Evolutionary conservation across 2,329 filamentous ascomycete genomes (phyloP).

Genomic region (Pseudofabraea citricarpa): DNA sequence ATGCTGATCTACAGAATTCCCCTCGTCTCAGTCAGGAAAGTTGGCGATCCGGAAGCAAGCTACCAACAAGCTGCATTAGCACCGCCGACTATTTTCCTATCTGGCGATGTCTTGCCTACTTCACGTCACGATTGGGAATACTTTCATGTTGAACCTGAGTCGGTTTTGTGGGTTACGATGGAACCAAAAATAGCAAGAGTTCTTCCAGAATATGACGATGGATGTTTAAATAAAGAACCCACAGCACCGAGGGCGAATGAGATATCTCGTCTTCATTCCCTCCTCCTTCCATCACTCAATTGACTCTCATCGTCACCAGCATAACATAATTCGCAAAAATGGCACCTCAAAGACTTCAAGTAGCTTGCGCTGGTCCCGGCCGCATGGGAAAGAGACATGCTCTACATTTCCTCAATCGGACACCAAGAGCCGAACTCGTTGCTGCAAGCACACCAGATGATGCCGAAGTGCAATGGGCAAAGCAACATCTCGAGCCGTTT

Average conservation of each 20-base stretch:
- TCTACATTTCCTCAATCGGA: slow-evolving; percentile 37
- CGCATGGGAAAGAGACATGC: slow-evolving; percentile 47
- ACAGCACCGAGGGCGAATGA: too few species aligned
- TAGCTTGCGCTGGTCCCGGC: slow-evolving; percentile 43
- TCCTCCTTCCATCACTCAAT: background rate
- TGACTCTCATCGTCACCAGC: background rate
- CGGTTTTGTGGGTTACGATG: too few species aligned
- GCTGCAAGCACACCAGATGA: slow-evolving; percentile 41
- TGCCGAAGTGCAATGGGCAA: slow-evolving; percentile 37
- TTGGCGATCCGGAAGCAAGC: too few species aligned
- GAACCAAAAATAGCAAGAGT: too few species aligned
- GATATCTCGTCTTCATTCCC: background rate
- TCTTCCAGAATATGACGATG: background rate
- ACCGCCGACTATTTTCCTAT: too few species aligned
- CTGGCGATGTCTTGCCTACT: too few species aligned
- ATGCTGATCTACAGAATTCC: too few species aligned
- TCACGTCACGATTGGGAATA: too few species aligned
- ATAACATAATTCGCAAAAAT: background rate
- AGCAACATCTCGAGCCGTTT: slow-evolving; percentile 34
- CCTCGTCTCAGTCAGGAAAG: too few species aligned
- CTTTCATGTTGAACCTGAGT: too few species aligned
- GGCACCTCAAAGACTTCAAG: slow-evolving; percentile 28
- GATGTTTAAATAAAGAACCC: background rate
- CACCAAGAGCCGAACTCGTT: slow-evolving; percentile 41
- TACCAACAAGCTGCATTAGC: too few species aligned